Evolutionary conservation across 371 early-diverging fungal genomes (phyloP).

Genomic region (Syncephalastrum contaminatum): DNA sequence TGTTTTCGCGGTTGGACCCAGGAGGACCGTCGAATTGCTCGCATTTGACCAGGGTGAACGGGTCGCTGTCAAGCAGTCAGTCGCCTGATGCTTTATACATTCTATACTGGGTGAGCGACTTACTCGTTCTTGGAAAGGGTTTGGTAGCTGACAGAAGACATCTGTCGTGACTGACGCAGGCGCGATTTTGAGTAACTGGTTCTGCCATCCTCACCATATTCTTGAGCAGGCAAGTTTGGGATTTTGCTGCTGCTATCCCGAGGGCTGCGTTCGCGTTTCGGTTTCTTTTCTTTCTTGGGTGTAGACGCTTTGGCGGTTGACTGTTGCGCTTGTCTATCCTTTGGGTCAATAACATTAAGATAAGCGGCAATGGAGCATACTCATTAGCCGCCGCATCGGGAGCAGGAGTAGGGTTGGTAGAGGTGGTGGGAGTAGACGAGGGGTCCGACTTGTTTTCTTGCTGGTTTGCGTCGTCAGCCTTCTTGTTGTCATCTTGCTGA

Average conservation of each 20-base stretch:
- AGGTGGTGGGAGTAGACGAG: too few relatives aligned
- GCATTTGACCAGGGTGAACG: slow-evolving; percentile 82
- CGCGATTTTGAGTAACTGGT: slow-evolving; percentile 42
- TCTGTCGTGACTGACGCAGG: slow-evolving; percentile 38
- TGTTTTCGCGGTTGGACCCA: slow-evolving; percentile 60
- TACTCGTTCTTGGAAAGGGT: slow-evolving; percentile 40
- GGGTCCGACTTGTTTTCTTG: too few relatives aligned
- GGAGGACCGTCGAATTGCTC: slow-evolving; percentile 73
- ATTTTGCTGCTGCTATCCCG: too few relatives aligned
- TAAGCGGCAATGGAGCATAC: neutral
- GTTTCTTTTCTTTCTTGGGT: neutral
- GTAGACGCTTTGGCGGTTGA: too few relatives aligned
- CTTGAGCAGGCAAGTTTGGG: too few relatives aligned
- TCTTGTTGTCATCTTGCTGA: too few relatives aligned
- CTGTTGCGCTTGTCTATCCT: too few relatives aligned
- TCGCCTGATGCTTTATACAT: too few relatives aligned
- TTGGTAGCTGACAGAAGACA: slow-evolving; percentile 31
- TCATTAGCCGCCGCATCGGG: neutral
- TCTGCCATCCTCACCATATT: slow-evolving; percentile 42
- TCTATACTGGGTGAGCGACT: slow-evolving; percentile 8
- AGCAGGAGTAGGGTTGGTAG: neutral
- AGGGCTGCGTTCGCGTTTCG: neutral
- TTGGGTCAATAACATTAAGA: too few relatives aligned
- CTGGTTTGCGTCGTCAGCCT: too few relatives aligned
- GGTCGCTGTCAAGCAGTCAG: slow-evolving; percentile 47